Percentiles rank a stretch among this genome's conserved stretches.
phyloP scores from a whole-genome alignment of 2,329 filamentous ascomycete genomes.

The Neurospora crassa region DNA sequence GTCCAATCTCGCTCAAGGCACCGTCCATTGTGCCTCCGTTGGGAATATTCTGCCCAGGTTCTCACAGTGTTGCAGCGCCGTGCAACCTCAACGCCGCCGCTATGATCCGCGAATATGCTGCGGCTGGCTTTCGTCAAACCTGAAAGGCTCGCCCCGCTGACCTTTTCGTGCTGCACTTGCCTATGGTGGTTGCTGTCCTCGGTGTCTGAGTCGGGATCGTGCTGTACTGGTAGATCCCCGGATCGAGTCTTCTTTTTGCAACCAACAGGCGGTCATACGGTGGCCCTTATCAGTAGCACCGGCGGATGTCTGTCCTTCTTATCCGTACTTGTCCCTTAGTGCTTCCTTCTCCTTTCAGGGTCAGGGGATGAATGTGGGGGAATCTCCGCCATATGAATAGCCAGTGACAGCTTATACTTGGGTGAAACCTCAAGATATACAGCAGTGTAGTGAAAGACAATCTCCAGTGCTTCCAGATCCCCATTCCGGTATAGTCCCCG shows the following conservation, averaged over 20 bases:
- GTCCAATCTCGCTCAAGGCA: constrained; percentile 7
- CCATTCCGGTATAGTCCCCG: not conserved
- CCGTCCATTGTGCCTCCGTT: constrained; percentile 6
- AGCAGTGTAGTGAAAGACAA: not conserved
- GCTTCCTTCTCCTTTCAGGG: not conserved
- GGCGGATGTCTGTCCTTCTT: constrained; percentile 9
- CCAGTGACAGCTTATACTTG: not conserved
- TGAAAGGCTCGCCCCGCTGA: not conserved
- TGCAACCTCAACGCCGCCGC: constrained; percentile 20
- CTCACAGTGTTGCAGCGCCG: constrained; percentile 19
- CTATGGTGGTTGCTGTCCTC: not conserved
- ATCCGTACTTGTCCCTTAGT: not conserved
- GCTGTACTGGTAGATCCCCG: constrained; percentile 12
- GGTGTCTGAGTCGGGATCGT: constrained; percentile 11
- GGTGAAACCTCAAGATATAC: not conserved
- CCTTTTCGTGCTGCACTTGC: not conserved
- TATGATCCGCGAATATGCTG: constrained; percentile 12
- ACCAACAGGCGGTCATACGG: constrained; percentile 14
- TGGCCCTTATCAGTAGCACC: constrained; percentile 17
- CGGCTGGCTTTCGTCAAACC: constrained; percentile 4
- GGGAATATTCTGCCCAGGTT: constrained; percentile 15
- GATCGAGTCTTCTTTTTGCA: constrained; percentile 7
- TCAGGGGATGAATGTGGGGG: not conserved
- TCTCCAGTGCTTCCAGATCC: not conserved
- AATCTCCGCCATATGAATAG: not conserved